Evolutionary conservation across 2,329 filamentous ascomycete genomes (phyloP).

Genomic region (Sporothrix variecibatus): DNA sequence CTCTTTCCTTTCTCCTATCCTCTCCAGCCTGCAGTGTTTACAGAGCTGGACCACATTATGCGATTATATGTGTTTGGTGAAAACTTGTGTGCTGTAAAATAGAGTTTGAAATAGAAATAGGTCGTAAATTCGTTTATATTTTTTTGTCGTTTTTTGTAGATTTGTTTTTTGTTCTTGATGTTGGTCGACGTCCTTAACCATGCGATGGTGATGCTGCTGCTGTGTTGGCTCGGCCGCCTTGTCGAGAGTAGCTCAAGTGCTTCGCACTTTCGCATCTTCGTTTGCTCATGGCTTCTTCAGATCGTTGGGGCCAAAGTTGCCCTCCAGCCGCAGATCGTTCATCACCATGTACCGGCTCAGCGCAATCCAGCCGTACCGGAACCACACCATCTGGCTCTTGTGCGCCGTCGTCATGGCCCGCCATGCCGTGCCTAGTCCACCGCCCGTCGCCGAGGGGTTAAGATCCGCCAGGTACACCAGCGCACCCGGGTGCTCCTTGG

Average conservation of each 20-base stretch:
- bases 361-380: conserved; percentile 92
- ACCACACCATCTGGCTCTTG: conserved; percentile 97
- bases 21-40: neutral
- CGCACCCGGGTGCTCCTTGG: conserved; percentile 53
- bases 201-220: neutral
- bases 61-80: neutral
- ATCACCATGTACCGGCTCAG: conserved; percentile 93
- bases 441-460: conserved; percentile 51
- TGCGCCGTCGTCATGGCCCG: conserved; percentile 88
- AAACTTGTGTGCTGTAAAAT: neutral
- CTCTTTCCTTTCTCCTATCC: neutral
- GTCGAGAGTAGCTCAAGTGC: neutral
- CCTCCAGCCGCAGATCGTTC: conserved; percentile 73
- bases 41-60: neutral
- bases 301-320: conserved; percentile 34
- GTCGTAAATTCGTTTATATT: conserved; percentile 9
- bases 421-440: conserved; percentile 62
- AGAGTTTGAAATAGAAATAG: neutral
- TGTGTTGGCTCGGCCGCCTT: neutral
- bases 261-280: neutral
- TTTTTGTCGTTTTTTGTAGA: neutral
- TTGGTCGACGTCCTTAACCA: neutral
- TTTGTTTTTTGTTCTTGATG: neutral
- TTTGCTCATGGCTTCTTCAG: conserved; percentile 14
- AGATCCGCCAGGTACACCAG: conserved; percentile 67